Evolutionary conservation across 257 asterid species (phyloP).

Genomic region (Solanum clarkiae): DNA sequence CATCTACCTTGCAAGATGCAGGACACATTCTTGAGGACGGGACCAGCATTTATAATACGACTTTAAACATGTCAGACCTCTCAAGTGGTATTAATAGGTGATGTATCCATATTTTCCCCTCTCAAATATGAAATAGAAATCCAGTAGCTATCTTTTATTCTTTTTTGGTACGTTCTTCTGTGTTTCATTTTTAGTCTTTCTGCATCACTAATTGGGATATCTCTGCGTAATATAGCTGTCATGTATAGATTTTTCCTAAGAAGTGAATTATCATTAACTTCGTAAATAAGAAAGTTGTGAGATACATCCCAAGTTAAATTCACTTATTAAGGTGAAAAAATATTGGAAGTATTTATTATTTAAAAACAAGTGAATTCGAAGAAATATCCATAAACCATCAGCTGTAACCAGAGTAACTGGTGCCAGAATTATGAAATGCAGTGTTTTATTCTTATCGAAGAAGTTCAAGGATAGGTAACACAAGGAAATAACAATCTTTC

Average conservation of each 20-base stretch:
- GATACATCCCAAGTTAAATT: background rate
- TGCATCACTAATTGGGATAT: background rate
- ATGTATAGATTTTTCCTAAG: background rate
- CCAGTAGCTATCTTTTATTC: background rate
- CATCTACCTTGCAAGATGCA: conserved; percentile 85
- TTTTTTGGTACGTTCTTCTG: background rate
- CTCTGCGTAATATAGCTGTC: background rate
- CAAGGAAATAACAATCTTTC: background rate
- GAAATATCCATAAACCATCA: background rate
- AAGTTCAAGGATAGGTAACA: background rate
- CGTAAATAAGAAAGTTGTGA: background rate
- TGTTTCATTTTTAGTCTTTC: background rate
- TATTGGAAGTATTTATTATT: background rate
- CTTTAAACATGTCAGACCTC: conserved; percentile 83
- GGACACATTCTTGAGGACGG: conserved; percentile 92
- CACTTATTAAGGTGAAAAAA: background rate
- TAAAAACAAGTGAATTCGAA: background rate
- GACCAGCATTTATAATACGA: conserved; percentile 78
- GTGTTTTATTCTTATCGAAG: background rate
- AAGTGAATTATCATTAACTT: background rate
- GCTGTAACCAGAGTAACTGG: background rate
- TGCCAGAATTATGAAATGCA: background rate
- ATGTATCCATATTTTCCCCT: background rate
- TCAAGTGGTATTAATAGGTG: conserved; percentile 90
- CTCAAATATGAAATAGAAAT: background rate